These are phyloP conservation scores for Gleditsia sinensis DNA, from an alignment of 306 rosid species.

Conservation along the genomic window DNA sequence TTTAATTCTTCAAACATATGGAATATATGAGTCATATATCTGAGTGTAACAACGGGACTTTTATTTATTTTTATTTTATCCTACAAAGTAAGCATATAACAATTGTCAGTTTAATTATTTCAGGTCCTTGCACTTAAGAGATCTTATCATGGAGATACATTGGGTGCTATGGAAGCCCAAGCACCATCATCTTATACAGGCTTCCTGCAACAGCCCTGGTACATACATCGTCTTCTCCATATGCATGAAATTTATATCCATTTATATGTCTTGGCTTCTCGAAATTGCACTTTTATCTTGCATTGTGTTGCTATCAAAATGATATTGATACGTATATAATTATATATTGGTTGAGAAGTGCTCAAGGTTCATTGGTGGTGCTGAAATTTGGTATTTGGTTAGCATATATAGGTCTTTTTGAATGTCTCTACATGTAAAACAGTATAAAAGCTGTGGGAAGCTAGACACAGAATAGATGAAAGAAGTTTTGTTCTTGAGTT, in stretches of 20 bases:
- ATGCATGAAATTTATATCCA: slow-evolving; percentile 14
- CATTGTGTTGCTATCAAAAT: slow-evolving; percentile 6
- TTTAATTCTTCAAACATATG: slow-evolving; percentile 29
- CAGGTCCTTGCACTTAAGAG: slow-evolving; percentile 91
- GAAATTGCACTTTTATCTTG: slow-evolving; percentile 6
- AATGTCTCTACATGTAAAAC: slow-evolving; percentile 8
- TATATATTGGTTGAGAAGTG: not conserved
- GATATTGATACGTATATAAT: not conserved
- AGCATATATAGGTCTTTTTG: not conserved
- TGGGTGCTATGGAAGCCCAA: slow-evolving; percentile 99
- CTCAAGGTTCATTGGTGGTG: not conserved
- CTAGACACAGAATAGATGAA: slow-evolving; percentile 11
- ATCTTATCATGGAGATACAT: slow-evolving; percentile 95
- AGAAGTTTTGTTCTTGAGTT: slow-evolving; percentile 29
- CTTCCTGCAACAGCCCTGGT: slow-evolving; percentile 99
- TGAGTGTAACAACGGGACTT: not conserved
- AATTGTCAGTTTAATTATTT: slow-evolving; percentile 36
- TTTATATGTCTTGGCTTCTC: slow-evolving; percentile 1
- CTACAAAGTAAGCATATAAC: slow-evolving; percentile 26
- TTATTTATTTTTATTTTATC: not conserved
- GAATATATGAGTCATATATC: not conserved
- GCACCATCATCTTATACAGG: slow-evolving; percentile 96
- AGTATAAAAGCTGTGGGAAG: slow-evolving; percentile 17
- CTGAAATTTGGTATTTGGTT: slow-evolving; percentile 11
- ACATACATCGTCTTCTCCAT: slow-evolving; percentile 25